Evolutionary conservation across 495 filamentous ascomycete genomes (phyloP).

Genomic region (Podospora pseudoanserina): DNA sequence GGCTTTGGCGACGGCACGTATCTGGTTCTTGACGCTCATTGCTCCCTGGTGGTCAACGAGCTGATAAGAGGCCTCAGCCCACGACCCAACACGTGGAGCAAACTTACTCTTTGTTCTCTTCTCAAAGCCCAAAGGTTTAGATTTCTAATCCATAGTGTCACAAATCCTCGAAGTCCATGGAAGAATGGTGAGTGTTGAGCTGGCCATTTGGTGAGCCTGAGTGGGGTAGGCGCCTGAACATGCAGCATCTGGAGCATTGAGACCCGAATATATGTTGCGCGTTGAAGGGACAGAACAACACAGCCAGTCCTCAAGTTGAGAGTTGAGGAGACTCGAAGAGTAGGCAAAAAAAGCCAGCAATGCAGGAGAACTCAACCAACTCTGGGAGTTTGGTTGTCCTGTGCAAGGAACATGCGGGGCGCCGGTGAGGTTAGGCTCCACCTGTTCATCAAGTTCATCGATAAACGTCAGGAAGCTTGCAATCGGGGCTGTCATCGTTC

Average conservation of each 20-base stretch:
- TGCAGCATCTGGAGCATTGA: background rate
- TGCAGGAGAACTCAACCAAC: background rate
- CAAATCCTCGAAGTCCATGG: background rate
- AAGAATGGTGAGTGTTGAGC: background rate
- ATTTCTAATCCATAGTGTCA: background rate
- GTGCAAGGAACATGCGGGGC: background rate
- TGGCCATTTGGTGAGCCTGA: background rate
- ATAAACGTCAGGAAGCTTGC: background rate
- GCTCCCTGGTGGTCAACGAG: background rate
- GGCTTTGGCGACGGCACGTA: background rate
- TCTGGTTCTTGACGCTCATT: background rate
- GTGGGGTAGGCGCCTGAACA: background rate
- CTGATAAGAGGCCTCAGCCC: background rate
- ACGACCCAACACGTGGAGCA: background rate
- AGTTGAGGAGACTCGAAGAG: background rate
- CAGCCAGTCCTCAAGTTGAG: background rate
- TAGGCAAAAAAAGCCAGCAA: background rate
- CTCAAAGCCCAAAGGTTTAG: background rate
- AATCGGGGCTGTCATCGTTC: background rate
- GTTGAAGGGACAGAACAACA: background rate
- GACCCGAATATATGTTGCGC: background rate
- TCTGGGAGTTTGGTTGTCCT: background rate
- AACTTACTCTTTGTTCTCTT: background rate
- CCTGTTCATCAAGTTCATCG: background rate
- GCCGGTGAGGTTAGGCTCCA: background rate